Base-by-base conservation (phyloP, 305 asterid genomes). In the Fraxinus angustifolia region DNA sequence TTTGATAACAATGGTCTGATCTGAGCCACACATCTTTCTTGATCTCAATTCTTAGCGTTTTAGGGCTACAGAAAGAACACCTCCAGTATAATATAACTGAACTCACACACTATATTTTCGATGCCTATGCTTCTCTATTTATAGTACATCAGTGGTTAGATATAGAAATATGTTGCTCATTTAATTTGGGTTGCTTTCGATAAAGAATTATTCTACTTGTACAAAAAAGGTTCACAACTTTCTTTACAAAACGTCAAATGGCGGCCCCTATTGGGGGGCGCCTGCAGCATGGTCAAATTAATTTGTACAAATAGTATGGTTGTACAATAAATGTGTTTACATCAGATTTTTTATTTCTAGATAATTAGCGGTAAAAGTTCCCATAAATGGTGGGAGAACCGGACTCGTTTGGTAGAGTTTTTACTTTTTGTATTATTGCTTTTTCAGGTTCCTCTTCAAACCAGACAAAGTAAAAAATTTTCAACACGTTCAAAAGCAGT, bases 11-110 rank as follows among this genome's bases (percentile, higher is more conserved):
- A 83, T 45, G 38, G 73, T 81, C 60, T 76, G 70, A 31, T 76
- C 87, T 73, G 88, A 86, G 23, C 89, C 91, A 67, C 90, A 85
- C 96, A 90, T 93, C 78, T 58, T 84, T 50, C 53, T 45, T 45
- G 56, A 45, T 75, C 30, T 70, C 21, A 40, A 76, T 62, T 77
- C 68, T 68, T 21, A 45, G 19, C 4, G 17, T 60, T 72, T 67
- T 40, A 50, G 73, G 53, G 23, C 56, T 73, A 34, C 67, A 65
- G 73, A 14, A 42, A 68, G 17, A 50, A 73, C 21, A 48, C 23
- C 75, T 16, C 36, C 33, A 36, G 77, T 16, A 33, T 26, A 21
- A n/a, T 78, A 78, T 21, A 40, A 56, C n/a, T 4, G 4, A 26
- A 74, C 48, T n/a, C 35, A 17, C 35, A 65, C 68, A 3, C 56